A percentile compares a stretch with the other conserved stretches of the same genome.
phyloP scores from a whole-genome alignment of 805 yeast genomes.

The Metschnikowia reukaufii region DNA sequence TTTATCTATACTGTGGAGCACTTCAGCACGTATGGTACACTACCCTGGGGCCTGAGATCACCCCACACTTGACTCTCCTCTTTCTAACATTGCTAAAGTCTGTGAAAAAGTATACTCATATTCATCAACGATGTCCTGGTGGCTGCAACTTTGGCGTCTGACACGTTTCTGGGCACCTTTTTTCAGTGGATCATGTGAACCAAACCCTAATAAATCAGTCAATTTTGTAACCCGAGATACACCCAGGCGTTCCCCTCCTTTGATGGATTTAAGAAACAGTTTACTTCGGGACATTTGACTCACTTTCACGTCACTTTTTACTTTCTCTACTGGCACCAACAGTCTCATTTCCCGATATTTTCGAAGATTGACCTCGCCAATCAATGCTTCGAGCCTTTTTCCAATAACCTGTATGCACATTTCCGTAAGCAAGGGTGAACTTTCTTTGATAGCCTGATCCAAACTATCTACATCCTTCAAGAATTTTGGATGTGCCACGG shows the following conservation, averaged over 20 bases:
- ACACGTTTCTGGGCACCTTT: neutral
- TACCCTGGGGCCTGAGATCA: neutral
- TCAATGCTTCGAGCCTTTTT: neutral
- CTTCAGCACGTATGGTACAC: too few relatives aligned
- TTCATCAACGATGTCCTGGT: conserved; percentile 15
- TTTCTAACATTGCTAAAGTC: conserved; percentile 5
- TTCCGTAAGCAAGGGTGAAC: neutral
- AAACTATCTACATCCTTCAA: neutral
- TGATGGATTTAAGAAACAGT: neutral
- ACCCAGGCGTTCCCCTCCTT: neutral
- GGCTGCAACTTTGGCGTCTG: neutral
- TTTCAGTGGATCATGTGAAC: neutral
- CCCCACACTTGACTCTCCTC: neutral
- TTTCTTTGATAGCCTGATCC: neutral
- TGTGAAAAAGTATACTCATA: conserved; percentile 8
- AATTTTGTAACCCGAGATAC: conserved; percentile 1
- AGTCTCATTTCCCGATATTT: conserved; percentile 3
- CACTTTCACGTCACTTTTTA: neutral
- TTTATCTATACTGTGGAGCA: too few relatives aligned
- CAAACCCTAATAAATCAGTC: conserved; percentile 2
- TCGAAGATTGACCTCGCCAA: conserved; percentile 7
- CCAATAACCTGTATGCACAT: conserved; percentile 2
- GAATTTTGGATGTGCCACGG: neutral
- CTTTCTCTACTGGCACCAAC: neutral
- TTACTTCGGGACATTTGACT: neutral